phyloP scores from a whole-genome alignment of 2,329 filamentous ascomycete genomes.

The Aspergillus ibericus region DNA sequence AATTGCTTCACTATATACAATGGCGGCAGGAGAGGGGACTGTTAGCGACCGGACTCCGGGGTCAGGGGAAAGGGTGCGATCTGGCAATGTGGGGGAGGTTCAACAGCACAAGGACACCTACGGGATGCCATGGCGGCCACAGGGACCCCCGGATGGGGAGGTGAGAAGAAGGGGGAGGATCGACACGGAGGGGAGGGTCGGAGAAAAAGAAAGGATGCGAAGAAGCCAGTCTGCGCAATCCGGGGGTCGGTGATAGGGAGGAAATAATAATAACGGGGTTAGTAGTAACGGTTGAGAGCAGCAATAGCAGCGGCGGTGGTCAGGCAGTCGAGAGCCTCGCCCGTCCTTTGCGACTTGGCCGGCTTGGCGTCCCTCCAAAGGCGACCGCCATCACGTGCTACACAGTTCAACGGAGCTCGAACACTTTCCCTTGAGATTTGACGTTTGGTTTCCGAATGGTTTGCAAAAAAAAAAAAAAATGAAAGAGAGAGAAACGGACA shows the following conservation, averaged over 20 bases:
- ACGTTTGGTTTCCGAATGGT: too few species aligned
- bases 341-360: conserved; percentile 21
- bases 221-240: conserved; percentile 24
- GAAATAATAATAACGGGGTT: conserved; percentile 5
- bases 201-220: conserved; percentile 19
- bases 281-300: background rate
- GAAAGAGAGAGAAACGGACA: too few species aligned
- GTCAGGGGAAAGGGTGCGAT: conserved; percentile 24
- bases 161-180: conserved; percentile 10
- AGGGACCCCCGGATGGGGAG: conserved; percentile 47
- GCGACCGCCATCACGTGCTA: background rate
- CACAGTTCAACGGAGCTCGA: too few species aligned
- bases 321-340: conserved; percentile 17
- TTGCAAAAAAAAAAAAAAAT: background rate
- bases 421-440: too few species aligned
- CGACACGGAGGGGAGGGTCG: conserved; percentile 10
- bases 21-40: conserved; percentile 6
- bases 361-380: conserved; percentile 12
- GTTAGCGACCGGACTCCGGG: conserved; percentile 17
- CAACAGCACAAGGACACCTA: conserved; percentile 40
- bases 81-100: conserved; percentile 20
- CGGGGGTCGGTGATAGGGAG: background rate
- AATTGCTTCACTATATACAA: conserved; percentile 85
- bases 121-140: conserved; percentile 59
- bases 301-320: background rate